These are phyloP conservation scores for Cryptococcus maquisensis DNA, from an alignment of 1,284 basidiomycete genomes.

Conservation along the genomic window DNA sequence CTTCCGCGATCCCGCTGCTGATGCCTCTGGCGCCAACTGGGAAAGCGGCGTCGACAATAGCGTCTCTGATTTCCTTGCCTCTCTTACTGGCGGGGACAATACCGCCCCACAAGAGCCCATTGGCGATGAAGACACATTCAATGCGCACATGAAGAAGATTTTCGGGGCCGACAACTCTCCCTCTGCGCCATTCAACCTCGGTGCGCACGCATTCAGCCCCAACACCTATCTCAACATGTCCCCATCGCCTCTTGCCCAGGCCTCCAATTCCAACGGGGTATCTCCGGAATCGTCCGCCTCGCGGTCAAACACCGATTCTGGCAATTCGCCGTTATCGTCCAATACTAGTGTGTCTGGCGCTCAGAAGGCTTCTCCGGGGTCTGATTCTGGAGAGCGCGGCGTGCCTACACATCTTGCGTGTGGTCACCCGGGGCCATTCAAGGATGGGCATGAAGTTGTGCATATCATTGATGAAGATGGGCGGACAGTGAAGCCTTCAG, in stretches of 20 bases:
- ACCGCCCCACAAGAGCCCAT: not conserved
- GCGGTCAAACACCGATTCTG: not conserved
- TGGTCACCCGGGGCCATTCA: slow-evolving; percentile 2
- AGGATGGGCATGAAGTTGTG: slow-evolving; percentile 17
- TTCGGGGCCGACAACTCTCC: slow-evolving; percentile 21
- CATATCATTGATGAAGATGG: slow-evolving; percentile 38
- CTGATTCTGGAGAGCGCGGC: not conserved
- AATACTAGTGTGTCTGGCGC: not conserved
- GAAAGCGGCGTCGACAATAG: slow-evolving; percentile 28
- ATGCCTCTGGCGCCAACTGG: slow-evolving; percentile 24
- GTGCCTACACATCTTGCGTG: slow-evolving; percentile 7
- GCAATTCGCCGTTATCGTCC: not conserved
- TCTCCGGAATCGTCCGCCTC: slow-evolving; percentile 18
- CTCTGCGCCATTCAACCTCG: slow-evolving; percentile 21
- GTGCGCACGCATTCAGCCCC: slow-evolving; percentile 32
- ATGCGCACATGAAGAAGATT: slow-evolving; percentile 32
- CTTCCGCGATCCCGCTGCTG: slow-evolving; percentile 21
- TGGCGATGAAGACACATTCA: slow-evolving; percentile 33
- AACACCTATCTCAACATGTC: slow-evolving; percentile 47
- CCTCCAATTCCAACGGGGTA: slow-evolving; percentile 18
- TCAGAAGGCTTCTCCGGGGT: not conserved
- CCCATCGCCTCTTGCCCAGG: slow-evolving; percentile 34
- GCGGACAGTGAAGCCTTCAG: slow-evolving; percentile 37
- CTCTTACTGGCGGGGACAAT: slow-evolving; percentile 21
- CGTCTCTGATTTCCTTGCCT: slow-evolving; percentile 41